A percentile compares a stretch with the other conserved stretches of the same genome.
Conservation (phyloP, 257 asterid species). For the Ophiorrhiza pumila region DNA sequence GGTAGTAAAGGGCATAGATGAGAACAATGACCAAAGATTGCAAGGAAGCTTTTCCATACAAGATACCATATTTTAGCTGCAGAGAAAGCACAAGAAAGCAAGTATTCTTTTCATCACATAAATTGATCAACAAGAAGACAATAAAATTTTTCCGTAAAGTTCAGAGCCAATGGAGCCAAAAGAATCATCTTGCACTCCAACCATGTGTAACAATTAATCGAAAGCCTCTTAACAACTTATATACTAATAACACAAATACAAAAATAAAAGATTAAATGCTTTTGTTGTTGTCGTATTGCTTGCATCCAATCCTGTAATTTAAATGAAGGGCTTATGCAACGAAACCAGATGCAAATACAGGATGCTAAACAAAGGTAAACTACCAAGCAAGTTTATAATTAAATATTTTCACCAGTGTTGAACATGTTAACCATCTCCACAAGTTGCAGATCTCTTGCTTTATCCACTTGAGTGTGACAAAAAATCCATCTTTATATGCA, state of each 20-base stretch:
- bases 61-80: neutral
- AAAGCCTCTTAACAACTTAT: neutral
- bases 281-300: too few species aligned
- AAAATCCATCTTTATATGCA: neutral
- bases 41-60: neutral
- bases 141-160: neutral
- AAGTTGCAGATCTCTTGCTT: neutral
- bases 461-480: neutral
- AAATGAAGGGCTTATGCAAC: neutral
- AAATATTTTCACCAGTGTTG: neutral
- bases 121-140: neutral
- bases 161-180: neutral
- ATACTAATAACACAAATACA: too few species aligned
- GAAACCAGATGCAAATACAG: neutral
- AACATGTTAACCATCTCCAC: neutral
- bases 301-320: neutral
- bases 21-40: neutral
- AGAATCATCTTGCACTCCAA: neutral
- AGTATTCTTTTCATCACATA: neutral
- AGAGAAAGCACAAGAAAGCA: neutral
- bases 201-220: neutral
- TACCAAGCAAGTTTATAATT: neutral
- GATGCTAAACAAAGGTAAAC: neutral
- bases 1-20: conserved; percentile 7
- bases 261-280: neutral